Base-by-base conservation (phyloP, 1,284 basidiomycete genomes). In the Cryptococcus neoformans region DNA sequence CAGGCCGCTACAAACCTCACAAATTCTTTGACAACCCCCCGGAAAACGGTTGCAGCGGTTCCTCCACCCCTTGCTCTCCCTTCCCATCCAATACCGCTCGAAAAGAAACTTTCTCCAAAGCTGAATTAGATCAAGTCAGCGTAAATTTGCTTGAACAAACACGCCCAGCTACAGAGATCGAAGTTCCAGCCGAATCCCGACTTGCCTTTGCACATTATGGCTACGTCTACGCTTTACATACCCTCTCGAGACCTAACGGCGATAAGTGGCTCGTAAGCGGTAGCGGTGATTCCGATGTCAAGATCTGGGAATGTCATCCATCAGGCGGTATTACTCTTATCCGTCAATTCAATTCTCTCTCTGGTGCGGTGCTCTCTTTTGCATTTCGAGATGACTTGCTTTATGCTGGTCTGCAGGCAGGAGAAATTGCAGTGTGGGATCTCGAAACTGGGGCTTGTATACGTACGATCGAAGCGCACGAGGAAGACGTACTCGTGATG, bases 391-490 rank as follows among this genome's bases (percentile, higher is more conserved):
- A 87, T 39, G 89, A 88, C 40, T 90, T 91, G 0, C 82, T 97
- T 14, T 96, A 89, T 66, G 93, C 91, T 0, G 95, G 92, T 0
- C 88, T 92, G 65, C 95, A 99, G 75, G 92, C 91, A 62, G 95
- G 95, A 1, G 87, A 89, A 63, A 90, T 98, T 65, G 89, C 89
- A 62, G 87, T 98, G 6, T 87, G 91, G 80, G 94, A 98, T 73
- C 79, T 96, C 9, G 92, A 94, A 71, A 95, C 92, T 0, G 86
- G 85, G 58, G 89, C 90, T 0, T 79, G 90, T 40, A 86, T 98
- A 11, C 82, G 95, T 44, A 90, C 86, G 0, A 87, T 98, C 53
- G 86, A 92, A 16, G 88, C 90, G 0, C 87, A 92, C 68, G 87
- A 89, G 76, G 89, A 88, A 51, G 90, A 93, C 69, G 85, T 95